Evolutionary conservation across 129 eudicot genomes (phyloP).

Genomic region (Tagetes erecta): DNA sequence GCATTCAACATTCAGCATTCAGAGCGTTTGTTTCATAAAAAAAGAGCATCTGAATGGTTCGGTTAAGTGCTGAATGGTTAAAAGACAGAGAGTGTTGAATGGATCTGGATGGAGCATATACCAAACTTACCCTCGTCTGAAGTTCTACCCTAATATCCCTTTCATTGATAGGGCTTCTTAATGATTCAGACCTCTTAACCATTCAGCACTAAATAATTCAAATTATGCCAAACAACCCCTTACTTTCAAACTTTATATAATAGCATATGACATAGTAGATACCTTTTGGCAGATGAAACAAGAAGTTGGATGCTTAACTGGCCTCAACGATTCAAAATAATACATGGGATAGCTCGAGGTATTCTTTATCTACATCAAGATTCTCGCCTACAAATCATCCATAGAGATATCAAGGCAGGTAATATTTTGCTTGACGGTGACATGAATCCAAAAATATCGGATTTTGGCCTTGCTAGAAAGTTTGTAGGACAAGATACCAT

Average conservation of each 20-base stretch:
- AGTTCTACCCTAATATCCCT: too few relatives aligned
- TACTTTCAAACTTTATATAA: background rate
- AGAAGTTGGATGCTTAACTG: constrained; percentile 32
- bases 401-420: constrained; percentile 46
- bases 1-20: too few relatives aligned
- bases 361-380: constrained; percentile 55
- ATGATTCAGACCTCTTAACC: too few relatives aligned
- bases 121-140: too few relatives aligned
- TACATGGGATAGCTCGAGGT: constrained; percentile 48
- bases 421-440: constrained; percentile 40
- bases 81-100: too few relatives aligned
- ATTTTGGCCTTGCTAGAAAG: constrained; percentile 49
- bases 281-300: constrained; percentile 22
- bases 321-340: constrained; percentile 36
- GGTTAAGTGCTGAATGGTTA: too few relatives aligned
- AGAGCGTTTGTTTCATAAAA: too few relatives aligned
- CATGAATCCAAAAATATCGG: constrained; percentile 56
- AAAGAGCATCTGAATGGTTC: too few relatives aligned
- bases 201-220: too few relatives aligned
- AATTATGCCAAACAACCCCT: too few relatives aligned
- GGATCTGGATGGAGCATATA: too few relatives aligned
- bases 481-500: constrained; percentile 24
- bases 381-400: constrained; percentile 46
- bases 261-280: background rate
- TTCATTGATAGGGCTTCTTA: too few relatives aligned